Conservation (phyloP, 345 rosid species). For the Arabidopsis thaliana region TAIR10.1 NC_003074.8:1728501-1729000, state of each 20-base stretch:
- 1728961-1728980: conserved; percentile 32
- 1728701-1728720: background rate
- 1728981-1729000: conserved; percentile 39
- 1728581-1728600: background rate
- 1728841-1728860: conserved; percentile 51
- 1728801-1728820: conserved; percentile 50
- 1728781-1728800: conserved; percentile 38
- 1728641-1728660: background rate
- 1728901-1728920: background rate
- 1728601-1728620: background rate
- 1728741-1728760: conserved; percentile 35
- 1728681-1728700: conserved; percentile 15
- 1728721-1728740: conserved; percentile 7
- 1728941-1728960: conserved; percentile 19
- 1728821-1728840: conserved; percentile 44
- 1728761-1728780: background rate
- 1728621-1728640: background rate
- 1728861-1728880: conserved; percentile 45
- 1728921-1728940: background rate
- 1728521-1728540: background rate
- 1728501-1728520: background rate
- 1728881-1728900: conserved; percentile 38
- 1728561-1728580: conserved; percentile 1
- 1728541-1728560: background rate
- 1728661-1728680: background rate